Conservation (phyloP, 1,139 yeast genomes). For the Suhomyces atakaporum region DNA sequence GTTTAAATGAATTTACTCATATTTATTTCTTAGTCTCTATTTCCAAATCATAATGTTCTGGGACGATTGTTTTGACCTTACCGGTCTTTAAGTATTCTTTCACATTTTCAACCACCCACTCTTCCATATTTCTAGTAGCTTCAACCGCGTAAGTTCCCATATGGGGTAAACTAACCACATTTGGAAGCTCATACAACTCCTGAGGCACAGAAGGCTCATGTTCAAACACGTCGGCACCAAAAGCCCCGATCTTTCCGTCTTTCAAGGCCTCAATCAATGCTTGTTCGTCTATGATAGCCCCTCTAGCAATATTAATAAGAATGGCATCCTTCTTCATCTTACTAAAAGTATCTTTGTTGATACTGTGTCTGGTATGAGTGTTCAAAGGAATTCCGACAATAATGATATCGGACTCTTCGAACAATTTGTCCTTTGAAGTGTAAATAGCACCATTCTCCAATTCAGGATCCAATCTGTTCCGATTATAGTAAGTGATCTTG, state of each 20-base stretch:
- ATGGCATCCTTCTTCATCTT: conserved; percentile 69
- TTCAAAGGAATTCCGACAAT: conserved; percentile 65
- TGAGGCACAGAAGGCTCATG: conserved; percentile 71
- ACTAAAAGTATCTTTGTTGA: conserved; percentile 50
- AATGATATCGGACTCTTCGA: conserved; percentile 56
- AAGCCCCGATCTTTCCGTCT: conserved; percentile 68
- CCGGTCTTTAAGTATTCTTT: conserved; percentile 52
- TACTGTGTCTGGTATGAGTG: conserved; percentile 57
- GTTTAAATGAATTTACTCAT: too few relatives aligned
- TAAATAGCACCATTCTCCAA: conserved; percentile 59
- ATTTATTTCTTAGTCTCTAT: conserved; percentile 1
- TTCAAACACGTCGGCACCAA: conserved; percentile 85
- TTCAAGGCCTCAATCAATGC: conserved; percentile 64
- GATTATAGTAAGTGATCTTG: conserved; percentile 61
- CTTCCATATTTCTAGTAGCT: conserved; percentile 59
- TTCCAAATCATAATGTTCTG: conserved; percentile 49
- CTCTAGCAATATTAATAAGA: conserved; percentile 71
- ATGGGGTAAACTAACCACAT: conserved; percentile 72
- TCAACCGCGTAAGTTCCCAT: conserved; percentile 77
- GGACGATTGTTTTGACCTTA: conserved; percentile 64
- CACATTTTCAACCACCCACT: conserved; percentile 52
- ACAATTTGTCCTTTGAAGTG: conserved; percentile 58
- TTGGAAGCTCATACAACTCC: conserved; percentile 56
- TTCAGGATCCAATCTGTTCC: conserved; percentile 53
- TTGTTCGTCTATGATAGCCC: conserved; percentile 69